phyloP scores from a whole-genome alignment of 345 rosid species.

The Lumnitzera racemosa region DNA sequence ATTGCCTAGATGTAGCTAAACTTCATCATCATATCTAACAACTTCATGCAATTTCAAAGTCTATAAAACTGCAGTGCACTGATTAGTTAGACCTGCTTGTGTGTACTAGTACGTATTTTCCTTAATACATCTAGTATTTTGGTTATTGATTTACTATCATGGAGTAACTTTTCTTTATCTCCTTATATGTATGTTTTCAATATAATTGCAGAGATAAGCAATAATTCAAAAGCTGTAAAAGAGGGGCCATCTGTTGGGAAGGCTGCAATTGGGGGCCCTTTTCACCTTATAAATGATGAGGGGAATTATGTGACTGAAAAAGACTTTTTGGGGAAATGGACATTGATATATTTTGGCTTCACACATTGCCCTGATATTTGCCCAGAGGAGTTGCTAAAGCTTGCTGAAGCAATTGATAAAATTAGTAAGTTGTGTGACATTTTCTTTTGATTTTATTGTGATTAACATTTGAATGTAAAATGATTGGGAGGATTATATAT shows the following conservation, averaged over 20 bases:
- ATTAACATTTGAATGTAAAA: neutral
- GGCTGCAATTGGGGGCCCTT: slow-evolving; percentile 96
- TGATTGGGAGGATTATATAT: too few relatives aligned
- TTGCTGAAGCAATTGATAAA: slow-evolving; percentile 80
- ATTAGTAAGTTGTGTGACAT: slow-evolving; percentile 48
- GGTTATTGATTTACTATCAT: too few relatives aligned
- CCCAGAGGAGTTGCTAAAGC: slow-evolving; percentile 86
- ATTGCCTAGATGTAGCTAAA: too few relatives aligned
- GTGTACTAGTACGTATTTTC: too few relatives aligned
- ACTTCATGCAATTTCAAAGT: too few relatives aligned
- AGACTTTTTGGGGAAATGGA: slow-evolving; percentile 87
- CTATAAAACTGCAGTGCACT: too few relatives aligned
- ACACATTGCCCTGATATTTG: slow-evolving; percentile 99
- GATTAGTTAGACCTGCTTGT: too few relatives aligned
- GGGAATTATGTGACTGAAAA: slow-evolving; percentile 77
- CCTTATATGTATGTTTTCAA: neutral
- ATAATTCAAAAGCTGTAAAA: slow-evolving; percentile 63
- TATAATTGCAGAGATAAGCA: slow-evolving; percentile 55
- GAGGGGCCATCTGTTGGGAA: slow-evolving; percentile 93
- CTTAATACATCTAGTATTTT: too few relatives aligned
- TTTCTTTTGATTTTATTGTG: slow-evolving; percentile 3
- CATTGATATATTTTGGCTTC: slow-evolving; percentile 83
- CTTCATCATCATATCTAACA: too few relatives aligned
- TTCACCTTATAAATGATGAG: slow-evolving; percentile 73
- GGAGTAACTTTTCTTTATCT: neutral